Base-by-base conservation (phyloP, 2,329 filamentous ascomycete species). In the Aureobasidium musti region DNA sequence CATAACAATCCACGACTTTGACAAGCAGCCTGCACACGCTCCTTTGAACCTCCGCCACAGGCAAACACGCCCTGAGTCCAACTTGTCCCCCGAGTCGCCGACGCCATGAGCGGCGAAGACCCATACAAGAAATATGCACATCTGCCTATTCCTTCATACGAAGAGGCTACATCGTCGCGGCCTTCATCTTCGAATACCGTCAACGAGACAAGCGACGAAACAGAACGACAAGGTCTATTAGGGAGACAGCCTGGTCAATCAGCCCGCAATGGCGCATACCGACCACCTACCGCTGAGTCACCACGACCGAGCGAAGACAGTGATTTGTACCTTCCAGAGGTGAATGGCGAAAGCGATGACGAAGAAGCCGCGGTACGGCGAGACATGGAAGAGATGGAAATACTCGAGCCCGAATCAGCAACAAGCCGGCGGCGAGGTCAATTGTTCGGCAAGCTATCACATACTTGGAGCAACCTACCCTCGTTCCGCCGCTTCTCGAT, bases 361-460 rank as follows among this genome's bases (percentile, higher is more conserved):
- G 81, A 73, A 72, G 80, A 81, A 78, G 90, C 73, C 65, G 77
- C 78, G 50, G 84, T 95, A 72, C 87, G 91, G 69, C 85, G 89
- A 71, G 91, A 95, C 78, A 89, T 98, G 81, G 87, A 96, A 74
- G 90, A 97, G 83, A 88, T 96, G 84, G 92, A 96, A 71, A 86
- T 96, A 49, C 86, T 92, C 73, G 92, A 96, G 71, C 75, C 76
- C 50, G 76, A 74, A 65, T 71, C 75, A 28, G 66, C 53, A 54
- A 69, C 64, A 43, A 61, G 47, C n/a, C 50, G 67, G 33, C 68
- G 70, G 35, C 64, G 70, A 68, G 77, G 80, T 33, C 76, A 78
- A 53, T 74, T 85, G 71, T 76, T 80, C 66, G 77, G 77, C 69
- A 81, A 80, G 66, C 82, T 86, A 70, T 84, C 84, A 41, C 87